A percentile compares a stretch with the other conserved stretches of the same genome.
These are phyloP conservation scores for Gracilaria vermiculophylla DNA, from an alignment of 23 red algal genomes.

Conservation along the genomic window DNA sequence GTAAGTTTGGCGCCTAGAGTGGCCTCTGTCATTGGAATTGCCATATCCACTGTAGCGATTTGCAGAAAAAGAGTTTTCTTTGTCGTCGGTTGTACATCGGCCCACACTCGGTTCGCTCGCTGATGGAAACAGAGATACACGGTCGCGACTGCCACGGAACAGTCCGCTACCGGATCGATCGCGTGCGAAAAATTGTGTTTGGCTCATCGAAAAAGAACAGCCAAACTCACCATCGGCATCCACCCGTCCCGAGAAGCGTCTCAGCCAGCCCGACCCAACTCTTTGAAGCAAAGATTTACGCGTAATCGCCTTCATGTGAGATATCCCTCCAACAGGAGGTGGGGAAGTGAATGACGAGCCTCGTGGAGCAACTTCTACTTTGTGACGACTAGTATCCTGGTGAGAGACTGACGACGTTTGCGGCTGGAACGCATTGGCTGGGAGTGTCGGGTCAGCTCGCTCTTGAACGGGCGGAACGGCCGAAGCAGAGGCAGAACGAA, in stretches of 20 bases:
- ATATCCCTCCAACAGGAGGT: constrained; percentile 7
- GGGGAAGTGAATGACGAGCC: constrained; percentile 40
- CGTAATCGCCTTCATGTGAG: background rate
- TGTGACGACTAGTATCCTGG: constrained; percentile 22
- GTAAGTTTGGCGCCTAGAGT: background rate
- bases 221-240: background rate
- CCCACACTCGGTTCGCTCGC: constrained; percentile 33
- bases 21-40: background rate
- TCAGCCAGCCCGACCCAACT: constrained; percentile 40
- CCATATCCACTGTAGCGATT: background rate
- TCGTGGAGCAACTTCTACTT: constrained; percentile 24
- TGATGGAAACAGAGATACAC: constrained; percentile 26
- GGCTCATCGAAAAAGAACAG: constrained; percentile 15
- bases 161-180: constrained; percentile 20
- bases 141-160: constrained; percentile 26
- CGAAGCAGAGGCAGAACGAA: constrained; percentile 37
- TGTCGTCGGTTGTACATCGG: constrained; percentile 7
- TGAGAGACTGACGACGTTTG: constrained; percentile 8
- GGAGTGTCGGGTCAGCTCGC: background rate
- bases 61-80: constrained; percentile 35
- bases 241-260: constrained; percentile 22
- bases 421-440: background rate
- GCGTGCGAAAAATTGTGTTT: background rate
- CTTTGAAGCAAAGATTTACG: constrained; percentile 38
- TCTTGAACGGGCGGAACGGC: constrained; percentile 29